phyloP scores from a whole-genome alignment of 2,329 filamentous ascomycete genomes.

The Aspergillus neotritici region DNA sequence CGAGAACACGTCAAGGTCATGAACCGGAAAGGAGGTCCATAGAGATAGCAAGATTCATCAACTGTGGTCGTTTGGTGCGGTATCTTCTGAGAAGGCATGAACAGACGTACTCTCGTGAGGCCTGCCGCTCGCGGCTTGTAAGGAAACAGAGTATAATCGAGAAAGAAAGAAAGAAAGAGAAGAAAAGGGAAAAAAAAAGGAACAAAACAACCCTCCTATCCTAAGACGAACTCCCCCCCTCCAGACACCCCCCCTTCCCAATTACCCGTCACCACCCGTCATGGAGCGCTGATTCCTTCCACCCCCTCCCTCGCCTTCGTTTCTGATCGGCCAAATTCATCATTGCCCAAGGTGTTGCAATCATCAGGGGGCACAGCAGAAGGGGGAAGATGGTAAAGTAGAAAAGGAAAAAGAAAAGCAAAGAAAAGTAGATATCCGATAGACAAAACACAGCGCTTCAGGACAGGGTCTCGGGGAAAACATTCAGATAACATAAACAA shows the following conservation, averaged over 20 bases:
- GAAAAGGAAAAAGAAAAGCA: constrained; percentile 7
- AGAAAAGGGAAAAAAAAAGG: constrained; percentile 8
- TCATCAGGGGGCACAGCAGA: constrained; percentile 1
- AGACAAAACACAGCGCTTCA: constrained; percentile 15
- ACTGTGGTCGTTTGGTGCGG: constrained; percentile 32
- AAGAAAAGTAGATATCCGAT: constrained; percentile 11
- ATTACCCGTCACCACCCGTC: not conserved
- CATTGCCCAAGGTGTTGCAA: constrained; percentile 5
- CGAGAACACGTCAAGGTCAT: not conserved
- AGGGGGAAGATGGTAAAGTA: constrained; percentile 13
- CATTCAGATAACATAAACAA: not conserved
- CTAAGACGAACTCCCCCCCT: constrained; percentile 8
- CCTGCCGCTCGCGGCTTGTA: constrained; percentile 18
- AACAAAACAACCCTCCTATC: constrained; percentile 10
- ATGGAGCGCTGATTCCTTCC: not conserved
- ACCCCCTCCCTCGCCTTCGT: not conserved
- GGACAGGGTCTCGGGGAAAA: constrained; percentile 8
- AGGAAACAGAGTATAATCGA: not conserved
- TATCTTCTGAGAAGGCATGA: constrained; percentile 33
- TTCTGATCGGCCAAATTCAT: too few species aligned
- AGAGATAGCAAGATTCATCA: constrained; percentile 27
- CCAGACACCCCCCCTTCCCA: constrained; percentile 8
- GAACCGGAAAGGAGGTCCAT: constrained; percentile 7
- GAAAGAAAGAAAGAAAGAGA: constrained; percentile 3
- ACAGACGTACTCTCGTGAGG: constrained; percentile 25